Conservation (phyloP, 805 yeast genomes). For the Pichia gijzeniarum region DNA sequence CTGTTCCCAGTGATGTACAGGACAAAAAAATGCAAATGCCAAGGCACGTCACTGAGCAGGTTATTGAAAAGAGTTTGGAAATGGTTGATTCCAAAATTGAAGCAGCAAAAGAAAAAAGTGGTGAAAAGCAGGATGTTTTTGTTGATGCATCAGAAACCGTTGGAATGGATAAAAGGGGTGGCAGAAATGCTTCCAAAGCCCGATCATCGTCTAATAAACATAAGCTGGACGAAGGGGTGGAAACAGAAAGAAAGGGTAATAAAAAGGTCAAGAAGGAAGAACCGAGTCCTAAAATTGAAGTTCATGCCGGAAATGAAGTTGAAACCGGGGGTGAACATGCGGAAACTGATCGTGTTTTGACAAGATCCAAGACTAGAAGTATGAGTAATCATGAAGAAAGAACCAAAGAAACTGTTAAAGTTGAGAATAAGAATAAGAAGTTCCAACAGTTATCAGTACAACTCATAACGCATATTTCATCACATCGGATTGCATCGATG, state of each 20-base stretch:
- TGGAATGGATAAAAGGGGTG: not conserved
- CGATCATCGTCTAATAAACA: not conserved
- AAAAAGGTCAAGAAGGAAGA: not conserved
- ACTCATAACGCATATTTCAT: constrained; percentile 55
- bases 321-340: not conserved
- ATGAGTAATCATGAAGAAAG: constrained; percentile 1
- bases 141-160: constrained; percentile 9
- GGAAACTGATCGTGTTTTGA: constrained; percentile 1
- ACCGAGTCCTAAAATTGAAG: not conserved
- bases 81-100: not conserved
- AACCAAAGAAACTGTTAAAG: not conserved
- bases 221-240: constrained; percentile 2
- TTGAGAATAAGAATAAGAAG: constrained; percentile 41
- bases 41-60: constrained; percentile 3
- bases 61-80: constrained; percentile 3
- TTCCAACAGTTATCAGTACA: constrained; percentile 59
- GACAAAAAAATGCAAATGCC: constrained; percentile 8
- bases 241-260: not conserved
- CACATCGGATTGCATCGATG: constrained; percentile 68
- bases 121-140: constrained; percentile 3
- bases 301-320: not conserved
- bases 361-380: constrained; percentile 4
- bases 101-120: not conserved
- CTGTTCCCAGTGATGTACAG: not conserved
- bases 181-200: not conserved